These are phyloP conservation scores for Fragaria nilgerrensis DNA, from an alignment of 306 rosid genomes.

Conservation along the genomic window DNA sequence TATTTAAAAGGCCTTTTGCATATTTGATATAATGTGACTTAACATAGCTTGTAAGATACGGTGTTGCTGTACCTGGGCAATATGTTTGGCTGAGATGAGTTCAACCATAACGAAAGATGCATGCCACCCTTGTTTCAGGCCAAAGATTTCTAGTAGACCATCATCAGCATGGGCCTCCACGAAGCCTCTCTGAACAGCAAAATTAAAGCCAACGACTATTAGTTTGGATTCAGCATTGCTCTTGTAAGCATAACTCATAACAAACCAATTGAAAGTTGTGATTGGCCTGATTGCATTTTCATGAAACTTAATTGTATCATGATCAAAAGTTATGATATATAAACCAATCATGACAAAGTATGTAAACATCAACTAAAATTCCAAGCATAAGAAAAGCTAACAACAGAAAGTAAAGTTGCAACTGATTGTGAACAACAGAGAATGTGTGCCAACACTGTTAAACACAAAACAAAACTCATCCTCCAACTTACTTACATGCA, in stretches of 20 bases:
- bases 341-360: background rate
- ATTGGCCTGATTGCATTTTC: background rate
- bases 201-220: slow-evolving; percentile 13
- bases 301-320: background rate
- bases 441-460: background rate
- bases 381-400: background rate
- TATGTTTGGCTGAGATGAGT: slow-evolving; percentile 85
- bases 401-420: background rate
- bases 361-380: background rate
- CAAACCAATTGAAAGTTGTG: background rate
- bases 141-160: slow-evolving; percentile 93
- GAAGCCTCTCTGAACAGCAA: slow-evolving; percentile 68
- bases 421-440: background rate
- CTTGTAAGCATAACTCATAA: background rate
- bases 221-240: background rate
- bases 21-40: background rate
- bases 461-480: background rate
- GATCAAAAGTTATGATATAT: background rate
- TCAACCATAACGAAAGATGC: slow-evolving; percentile 98
- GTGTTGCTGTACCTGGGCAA: slow-evolving; percentile 72
- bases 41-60: background rate
- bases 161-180: slow-evolving; percentile 93
- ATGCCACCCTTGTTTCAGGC: slow-evolving; percentile 99
- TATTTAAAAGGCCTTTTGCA: background rate
- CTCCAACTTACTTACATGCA: background rate